These are phyloP conservation scores for Shiraia sp. DNA, from an alignment of 2,329 filamentous ascomycete genomes.

Conservation along the genomic window DNA sequence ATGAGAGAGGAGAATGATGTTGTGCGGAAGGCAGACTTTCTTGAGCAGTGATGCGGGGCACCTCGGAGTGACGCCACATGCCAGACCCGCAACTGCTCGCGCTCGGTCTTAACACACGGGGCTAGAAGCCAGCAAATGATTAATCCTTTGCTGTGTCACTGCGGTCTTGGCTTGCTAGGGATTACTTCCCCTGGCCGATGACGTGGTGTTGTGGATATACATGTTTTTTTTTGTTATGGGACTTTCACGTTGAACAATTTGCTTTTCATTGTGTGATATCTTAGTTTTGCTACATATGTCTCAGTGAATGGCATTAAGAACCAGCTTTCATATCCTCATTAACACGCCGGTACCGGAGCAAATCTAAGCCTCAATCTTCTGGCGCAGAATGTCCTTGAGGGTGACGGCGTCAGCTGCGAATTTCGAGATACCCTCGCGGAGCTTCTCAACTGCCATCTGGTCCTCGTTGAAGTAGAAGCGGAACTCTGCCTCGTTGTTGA, in stretches of 20 bases:
- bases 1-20: constrained; percentile 6
- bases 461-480: constrained; percentile 99
- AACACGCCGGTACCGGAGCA: constrained; percentile 32
- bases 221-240: not conserved
- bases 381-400: constrained; percentile 87
- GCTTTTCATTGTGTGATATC: constrained; percentile 18
- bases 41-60: constrained; percentile 34
- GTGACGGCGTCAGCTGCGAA: constrained; percentile 95
- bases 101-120: constrained; percentile 11
- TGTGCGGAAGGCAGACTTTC: constrained; percentile 23
- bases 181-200: constrained; percentile 10
- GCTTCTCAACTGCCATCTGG: constrained; percentile 98
- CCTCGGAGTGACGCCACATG: constrained; percentile 36
- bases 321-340: constrained; percentile 27
- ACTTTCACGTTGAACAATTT: no score
- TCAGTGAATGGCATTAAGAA: constrained; percentile 10
- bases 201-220: not conserved
- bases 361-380: constrained; percentile 68
- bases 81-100: constrained; percentile 22
- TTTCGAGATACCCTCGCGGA: constrained; percentile 98
- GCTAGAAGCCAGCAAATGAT: constrained; percentile 34
- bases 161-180: no score
- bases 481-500: constrained; percentile 87
- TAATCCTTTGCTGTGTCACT: no score
- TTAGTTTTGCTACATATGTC: constrained; percentile 24